phyloP scores from a whole-genome alignment of 2,329 filamentous ascomycete species.

The Rosellinia necatrix region DNA sequence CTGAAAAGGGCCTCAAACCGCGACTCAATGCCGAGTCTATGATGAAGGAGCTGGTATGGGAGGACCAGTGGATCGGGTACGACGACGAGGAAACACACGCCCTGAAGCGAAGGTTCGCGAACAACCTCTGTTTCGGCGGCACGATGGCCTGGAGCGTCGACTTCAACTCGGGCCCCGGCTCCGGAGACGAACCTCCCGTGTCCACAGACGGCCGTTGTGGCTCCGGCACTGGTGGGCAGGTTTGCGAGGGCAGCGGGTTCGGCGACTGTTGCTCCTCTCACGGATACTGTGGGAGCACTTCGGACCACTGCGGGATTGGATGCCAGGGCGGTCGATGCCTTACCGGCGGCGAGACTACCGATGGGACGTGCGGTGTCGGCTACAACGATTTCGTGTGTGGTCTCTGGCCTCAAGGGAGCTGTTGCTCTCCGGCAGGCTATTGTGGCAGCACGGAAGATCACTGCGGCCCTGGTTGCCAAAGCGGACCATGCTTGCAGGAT shows the following conservation, averaged over 20 bases:
- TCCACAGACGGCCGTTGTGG: neutral
- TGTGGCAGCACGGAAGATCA: neutral
- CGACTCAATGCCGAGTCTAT: conserved; percentile 24
- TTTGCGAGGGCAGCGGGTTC: conserved; percentile 9
- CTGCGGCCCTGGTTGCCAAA: conserved; percentile 5
- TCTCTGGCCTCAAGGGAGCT: neutral
- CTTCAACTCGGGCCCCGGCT: neutral
- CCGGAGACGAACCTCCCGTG: neutral
- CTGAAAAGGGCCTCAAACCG: conserved; percentile 27
- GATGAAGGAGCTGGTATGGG: conserved; percentile 39
- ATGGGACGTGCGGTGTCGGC: neutral
- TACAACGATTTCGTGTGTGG: conserved; percentile 2
- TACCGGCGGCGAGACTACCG: neutral
- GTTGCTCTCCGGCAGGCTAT: conserved; percentile 1
- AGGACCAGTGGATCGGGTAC: conserved; percentile 36
- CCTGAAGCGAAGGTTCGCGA: conserved; percentile 37
- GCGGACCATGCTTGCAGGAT: conserved; percentile 6
- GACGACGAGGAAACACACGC: conserved; percentile 37
- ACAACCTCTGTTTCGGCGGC: conserved; percentile 40
- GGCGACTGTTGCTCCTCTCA: conserved; percentile 1
- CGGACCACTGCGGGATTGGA: neutral
- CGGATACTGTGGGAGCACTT: conserved; percentile 1
- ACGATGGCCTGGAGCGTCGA: conserved; percentile 39
- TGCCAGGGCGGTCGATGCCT: neutral
- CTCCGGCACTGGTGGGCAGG: neutral